Evolutionary conservation across 78 protist species (phyloP).

Genomic region (Dictyostelium brefeldianum): DNA sequence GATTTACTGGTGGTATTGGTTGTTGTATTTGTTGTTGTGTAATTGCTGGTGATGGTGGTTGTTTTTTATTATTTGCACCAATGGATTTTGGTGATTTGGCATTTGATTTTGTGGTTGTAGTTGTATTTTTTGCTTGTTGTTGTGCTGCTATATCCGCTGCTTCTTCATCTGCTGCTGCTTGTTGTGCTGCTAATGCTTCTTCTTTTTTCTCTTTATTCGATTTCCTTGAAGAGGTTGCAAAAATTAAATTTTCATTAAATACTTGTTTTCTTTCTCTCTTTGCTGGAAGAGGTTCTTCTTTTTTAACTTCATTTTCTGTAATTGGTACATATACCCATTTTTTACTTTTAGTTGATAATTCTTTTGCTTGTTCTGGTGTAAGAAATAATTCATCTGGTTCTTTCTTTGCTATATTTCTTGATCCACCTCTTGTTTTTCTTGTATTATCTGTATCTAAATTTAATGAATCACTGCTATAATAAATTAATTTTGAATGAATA

Average conservation of each 20-base stretch:
- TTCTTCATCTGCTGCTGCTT: background rate
- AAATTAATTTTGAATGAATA: background rate
- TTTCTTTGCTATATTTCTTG: background rate
- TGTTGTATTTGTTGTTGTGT: background rate
- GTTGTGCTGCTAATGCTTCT: background rate
- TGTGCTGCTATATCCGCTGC: background rate
- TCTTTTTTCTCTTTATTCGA: constrained; percentile 2
- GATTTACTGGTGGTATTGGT: background rate
- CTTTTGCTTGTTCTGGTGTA: constrained; percentile 64
- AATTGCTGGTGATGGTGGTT: constrained; percentile 41
- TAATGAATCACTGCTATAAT: background rate
- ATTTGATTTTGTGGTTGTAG: background rate
- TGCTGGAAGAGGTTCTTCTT: constrained; percentile 53
- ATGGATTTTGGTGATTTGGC: constrained; percentile 26
- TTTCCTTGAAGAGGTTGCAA: constrained; percentile 8
- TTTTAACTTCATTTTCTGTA: constrained; percentile 8
- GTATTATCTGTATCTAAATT: background rate
- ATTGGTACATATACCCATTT: constrained; percentile 65
- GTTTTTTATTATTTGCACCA: background rate
- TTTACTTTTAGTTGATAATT: constrained; percentile 59
- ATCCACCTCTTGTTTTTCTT: constrained; percentile 11
- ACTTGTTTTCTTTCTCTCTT: constrained; percentile 56
- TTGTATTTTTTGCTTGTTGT: background rate
- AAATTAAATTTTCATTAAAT: constrained; percentile 36
- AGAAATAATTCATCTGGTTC: constrained; percentile 39